Base-by-base conservation (phyloP, 139 green algal genomes). In the Volvox reticuliferus region DNA sequence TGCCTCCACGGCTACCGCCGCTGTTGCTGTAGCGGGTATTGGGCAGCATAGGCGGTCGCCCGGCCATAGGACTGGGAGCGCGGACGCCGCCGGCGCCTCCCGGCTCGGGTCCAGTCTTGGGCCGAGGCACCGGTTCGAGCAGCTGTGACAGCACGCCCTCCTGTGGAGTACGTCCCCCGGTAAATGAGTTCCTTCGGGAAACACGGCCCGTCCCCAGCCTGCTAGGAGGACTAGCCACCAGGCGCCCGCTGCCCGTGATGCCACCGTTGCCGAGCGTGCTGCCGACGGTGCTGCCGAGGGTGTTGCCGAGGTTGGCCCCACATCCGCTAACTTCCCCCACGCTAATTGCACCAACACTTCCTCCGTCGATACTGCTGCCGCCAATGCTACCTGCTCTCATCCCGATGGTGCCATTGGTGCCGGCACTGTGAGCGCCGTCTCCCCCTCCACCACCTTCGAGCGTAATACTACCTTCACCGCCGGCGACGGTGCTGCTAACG, bases 21-120 rank as follows among this genome's bases (percentile, higher is more conserved):
- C 33, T 88, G 65, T 36, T 65, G 83, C 83, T 89, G 83, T 89
- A 89, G 12, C 83, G 83, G 30, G 24, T 89, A 37, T 89, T 82
- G 28, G 85, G 85, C 44, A 89, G 71, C 44, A 89, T 82, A 36
- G 85, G 85, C 37, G 85, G 85, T 30, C 85, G 85, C 26, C 67
- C 67, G 32, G 82, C 12, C 18, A 30, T 14, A 36, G 85, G 69
- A 26, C 69, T 82, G 69, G 65, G 37, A 44, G 65, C 35, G 20
- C 82, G 82, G 65, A 79, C 16, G 32, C 22, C 18, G 82, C 61
- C 82, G 30, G 79, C 3, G 79, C 79, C 69, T 22, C 50, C 44
- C 32, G 62, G 6, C 32, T 65, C 82, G 65, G 82, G 50, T 24
- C 65, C 65, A 62, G 22, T 32, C 18, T n/a, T 35, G 82, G 65